A percentile compares a stretch with the other conserved stretches of the same genome.
phyloP scores from a whole-genome alignment of 495 filamentous ascomycete species.

The Aspergillus ostianus region DNA sequence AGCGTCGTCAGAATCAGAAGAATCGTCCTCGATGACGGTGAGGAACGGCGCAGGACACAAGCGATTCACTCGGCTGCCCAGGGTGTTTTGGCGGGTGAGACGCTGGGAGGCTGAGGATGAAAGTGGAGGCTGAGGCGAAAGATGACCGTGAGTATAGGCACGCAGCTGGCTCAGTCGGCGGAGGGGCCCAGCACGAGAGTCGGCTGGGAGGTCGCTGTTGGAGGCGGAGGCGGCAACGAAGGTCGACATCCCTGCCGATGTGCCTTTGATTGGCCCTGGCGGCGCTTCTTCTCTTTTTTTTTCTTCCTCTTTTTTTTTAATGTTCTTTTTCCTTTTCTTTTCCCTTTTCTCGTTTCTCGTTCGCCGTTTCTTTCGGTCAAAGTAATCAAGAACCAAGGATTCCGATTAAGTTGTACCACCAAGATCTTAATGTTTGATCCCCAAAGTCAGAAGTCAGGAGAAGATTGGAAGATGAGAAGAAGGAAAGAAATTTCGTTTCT shows the following conservation, averaged over 20 bases:
- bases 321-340: neutral
- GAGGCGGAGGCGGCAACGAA: slow-evolving; percentile 44
- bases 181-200: slow-evolving; percentile 57
- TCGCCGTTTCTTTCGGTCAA: neutral
- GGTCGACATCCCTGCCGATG: slow-evolving; percentile 30
- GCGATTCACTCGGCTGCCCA: slow-evolving; percentile 40
- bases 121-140: slow-evolving; percentile 47
- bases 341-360: neutral
- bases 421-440: neutral
- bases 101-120: slow-evolving; percentile 34
- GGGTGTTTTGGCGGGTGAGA: slow-evolving; percentile 31
- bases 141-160: slow-evolving; percentile 66
- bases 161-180: slow-evolving; percentile 73
- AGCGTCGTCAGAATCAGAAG: slow-evolving; percentile 26
- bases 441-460: neutral
- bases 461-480: neutral
- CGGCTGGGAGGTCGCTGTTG: slow-evolving; percentile 26
- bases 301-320: neutral
- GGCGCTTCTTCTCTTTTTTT: neutral
- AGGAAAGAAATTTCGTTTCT: neutral
- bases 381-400: neutral
- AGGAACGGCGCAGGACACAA: slow-evolving; percentile 27
- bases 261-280: neutral
- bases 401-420: neutral
- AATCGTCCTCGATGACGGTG: slow-evolving; percentile 7